Conservation (phyloP, 805 yeast genomes). For the Metschnikowia gelsemii region DNA sequence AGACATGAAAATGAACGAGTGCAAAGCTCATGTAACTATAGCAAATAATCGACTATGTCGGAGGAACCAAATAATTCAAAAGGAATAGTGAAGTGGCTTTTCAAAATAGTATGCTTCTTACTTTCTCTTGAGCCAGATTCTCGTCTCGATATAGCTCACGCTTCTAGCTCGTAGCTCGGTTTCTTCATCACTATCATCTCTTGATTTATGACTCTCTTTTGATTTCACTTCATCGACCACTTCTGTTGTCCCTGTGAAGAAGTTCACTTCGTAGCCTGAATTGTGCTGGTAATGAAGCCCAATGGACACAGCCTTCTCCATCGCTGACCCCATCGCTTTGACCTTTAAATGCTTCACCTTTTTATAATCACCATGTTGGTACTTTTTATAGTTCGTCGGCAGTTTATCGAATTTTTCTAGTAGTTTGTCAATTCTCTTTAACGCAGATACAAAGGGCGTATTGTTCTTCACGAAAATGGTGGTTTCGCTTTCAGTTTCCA, state of each 20-base stretch:
- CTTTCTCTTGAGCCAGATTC: constrained; percentile 34
- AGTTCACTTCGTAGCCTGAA: constrained; percentile 51
- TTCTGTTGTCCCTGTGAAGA: constrained; percentile 61
- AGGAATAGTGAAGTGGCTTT: too few relatives aligned
- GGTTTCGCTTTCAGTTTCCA: constrained; percentile 44
- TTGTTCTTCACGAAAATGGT: constrained; percentile 57
- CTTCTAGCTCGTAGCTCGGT: constrained; percentile 40
- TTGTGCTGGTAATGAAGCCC: constrained; percentile 59
- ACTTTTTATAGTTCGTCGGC: constrained; percentile 22
- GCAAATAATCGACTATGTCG: too few relatives aligned
- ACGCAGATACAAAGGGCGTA: constrained; percentile 72
- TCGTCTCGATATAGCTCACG: constrained; percentile 49
- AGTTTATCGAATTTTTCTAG: constrained; percentile 43
- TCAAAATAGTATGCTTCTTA: constrained; percentile 1
- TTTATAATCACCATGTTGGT: constrained; percentile 35
- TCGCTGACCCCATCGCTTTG: constrained; percentile 71
- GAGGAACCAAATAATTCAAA: too few relatives aligned
- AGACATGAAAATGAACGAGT: neutral
- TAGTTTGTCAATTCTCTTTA: constrained; percentile 60
- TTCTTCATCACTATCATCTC: constrained; percentile 32
- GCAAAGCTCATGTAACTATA: neutral
- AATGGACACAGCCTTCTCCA: constrained; percentile 59
- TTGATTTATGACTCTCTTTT: constrained; percentile 14
- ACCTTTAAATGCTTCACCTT: constrained; percentile 50
- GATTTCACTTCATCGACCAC: constrained; percentile 66